Percentiles rank a stretch among this genome's conserved stretches.
Conservation (phyloP, 2,329 filamentous ascomycete genomes). For the Lasiodiplodia sp. region DNA sequence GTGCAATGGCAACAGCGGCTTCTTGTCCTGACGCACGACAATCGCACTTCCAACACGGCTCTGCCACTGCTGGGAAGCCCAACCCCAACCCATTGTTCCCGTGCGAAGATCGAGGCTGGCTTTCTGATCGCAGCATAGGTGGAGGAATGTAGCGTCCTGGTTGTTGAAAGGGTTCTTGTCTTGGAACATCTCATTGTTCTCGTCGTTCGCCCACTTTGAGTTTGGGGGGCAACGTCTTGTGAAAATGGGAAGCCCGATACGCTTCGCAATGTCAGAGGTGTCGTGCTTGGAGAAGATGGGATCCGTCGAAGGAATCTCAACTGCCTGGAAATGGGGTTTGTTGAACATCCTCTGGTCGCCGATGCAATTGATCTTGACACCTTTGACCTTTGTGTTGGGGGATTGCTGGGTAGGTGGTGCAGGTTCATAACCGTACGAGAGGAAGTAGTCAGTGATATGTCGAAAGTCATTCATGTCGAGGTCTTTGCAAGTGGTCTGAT, state of each 20-base stretch:
- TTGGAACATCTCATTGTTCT: neutral
- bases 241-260: conserved; percentile 27
- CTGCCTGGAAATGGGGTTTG: neutral
- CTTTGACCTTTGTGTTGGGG: neutral
- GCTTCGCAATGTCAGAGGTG: conserved; percentile 31
- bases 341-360: neutral
- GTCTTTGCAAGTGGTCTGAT: conserved; percentile 26
- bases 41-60: neutral
- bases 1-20: neutral
- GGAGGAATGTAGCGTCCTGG: neutral
- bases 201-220: neutral
- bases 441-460: conserved; percentile 32
- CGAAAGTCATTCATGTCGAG: conserved; percentile 32
- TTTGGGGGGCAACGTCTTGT: neutral
- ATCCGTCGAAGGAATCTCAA: neutral
- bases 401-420: neutral
- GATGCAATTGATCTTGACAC: neutral
- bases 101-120: neutral
- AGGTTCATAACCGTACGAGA: conserved; percentile 22
- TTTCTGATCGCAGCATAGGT: neutral
- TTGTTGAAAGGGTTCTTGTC: neutral
- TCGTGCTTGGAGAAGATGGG: conserved; percentile 24
- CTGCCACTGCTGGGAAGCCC: neutral
- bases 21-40: neutral
- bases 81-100: neutral